Percentiles rank a stretch among this genome's conserved stretches.
phyloP scores from a whole-genome alignment of 2,329 filamentous ascomycete species.

The Talaromyces albobiverticillius region DNA sequence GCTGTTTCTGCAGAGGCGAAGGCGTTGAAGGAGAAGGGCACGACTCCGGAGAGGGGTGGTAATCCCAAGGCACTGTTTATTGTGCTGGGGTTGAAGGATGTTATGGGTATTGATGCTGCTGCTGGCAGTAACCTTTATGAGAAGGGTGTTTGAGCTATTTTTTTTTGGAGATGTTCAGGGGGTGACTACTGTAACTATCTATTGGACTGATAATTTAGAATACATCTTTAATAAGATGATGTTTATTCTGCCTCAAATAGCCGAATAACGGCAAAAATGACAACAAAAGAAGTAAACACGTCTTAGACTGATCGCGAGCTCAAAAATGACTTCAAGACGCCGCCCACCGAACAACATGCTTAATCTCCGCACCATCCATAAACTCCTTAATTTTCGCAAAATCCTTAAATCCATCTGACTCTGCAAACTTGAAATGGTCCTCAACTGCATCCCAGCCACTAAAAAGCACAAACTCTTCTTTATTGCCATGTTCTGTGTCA shows the following conservation, averaged over 20 bases:
- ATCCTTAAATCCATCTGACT: slow-evolving; percentile 30
- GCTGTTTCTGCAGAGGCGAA: slow-evolving; percentile 22
- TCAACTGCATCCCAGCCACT: slow-evolving; percentile 37
- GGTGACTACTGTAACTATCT: background rate
- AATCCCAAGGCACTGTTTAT: slow-evolving; percentile 28
- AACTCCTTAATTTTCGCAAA: slow-evolving; percentile 23
- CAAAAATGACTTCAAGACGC: slow-evolving; percentile 3
- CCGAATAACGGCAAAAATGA: no score
- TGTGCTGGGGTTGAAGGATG: slow-evolving; percentile 28
- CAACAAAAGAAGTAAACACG: no score
- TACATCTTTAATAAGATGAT: no score
- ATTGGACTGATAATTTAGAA: no score
- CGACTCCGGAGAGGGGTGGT: slow-evolving; percentile 10
- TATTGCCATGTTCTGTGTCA: slow-evolving; percentile 16
- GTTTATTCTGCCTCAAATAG: no score
- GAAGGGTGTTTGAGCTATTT: slow-evolving; percentile 12
- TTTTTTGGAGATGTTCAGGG: background rate
- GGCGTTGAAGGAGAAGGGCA: slow-evolving; percentile 27
- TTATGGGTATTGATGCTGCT: slow-evolving; percentile 26
- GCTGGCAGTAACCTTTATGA: slow-evolving; percentile 24
- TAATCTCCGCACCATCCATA: slow-evolving; percentile 26
- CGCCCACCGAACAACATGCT: slow-evolving; percentile 18
- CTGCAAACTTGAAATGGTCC: slow-evolving; percentile 33
- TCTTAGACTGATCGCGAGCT: no score
- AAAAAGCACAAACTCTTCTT: slow-evolving; percentile 44